phyloP scores from a whole-genome alignment of 192 early-diverging fungal genomes.

The Powellomyces hirtus region DNA sequence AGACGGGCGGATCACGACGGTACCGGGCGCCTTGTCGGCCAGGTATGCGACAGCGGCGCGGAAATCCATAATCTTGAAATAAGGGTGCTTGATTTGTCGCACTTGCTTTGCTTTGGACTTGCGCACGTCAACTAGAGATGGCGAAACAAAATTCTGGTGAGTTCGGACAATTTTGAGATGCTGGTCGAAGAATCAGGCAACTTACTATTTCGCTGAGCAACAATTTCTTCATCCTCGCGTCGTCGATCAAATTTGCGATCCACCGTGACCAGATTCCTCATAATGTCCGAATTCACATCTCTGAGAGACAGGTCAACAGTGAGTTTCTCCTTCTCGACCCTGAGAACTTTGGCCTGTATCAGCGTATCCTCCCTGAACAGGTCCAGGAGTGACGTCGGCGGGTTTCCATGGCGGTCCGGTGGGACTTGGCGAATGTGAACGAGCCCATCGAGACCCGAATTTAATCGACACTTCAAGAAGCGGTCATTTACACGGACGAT shows the following conservation, averaged over 20 bases:
- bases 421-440: slow-evolving; percentile 63
- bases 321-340: slow-evolving; percentile 75
- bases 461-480: slow-evolving; percentile 72
- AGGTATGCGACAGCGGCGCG: slow-evolving; percentile 74
- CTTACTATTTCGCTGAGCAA: slow-evolving; percentile 19
- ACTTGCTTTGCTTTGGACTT: slow-evolving; percentile 39
- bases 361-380: slow-evolving; percentile 67
- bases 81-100: slow-evolving; percentile 79
- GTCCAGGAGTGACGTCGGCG: slow-evolving; percentile 2
- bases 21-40: slow-evolving; percentile 63
- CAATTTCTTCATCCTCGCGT: slow-evolving; percentile 22
- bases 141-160: background rate
- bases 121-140: slow-evolving; percentile 10
- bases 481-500: slow-evolving; percentile 71
- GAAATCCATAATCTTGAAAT: slow-evolving; percentile 73
- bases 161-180: background rate
- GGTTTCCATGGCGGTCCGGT: background rate
- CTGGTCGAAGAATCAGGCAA: background rate
- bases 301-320: slow-evolving; percentile 73
- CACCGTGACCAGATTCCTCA: slow-evolving; percentile 42
- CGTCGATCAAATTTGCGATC: slow-evolving; percentile 64
- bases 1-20: slow-evolving; percentile 86
- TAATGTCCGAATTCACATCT: slow-evolving; percentile 52
- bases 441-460: slow-evolving; percentile 83
- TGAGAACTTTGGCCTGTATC: slow-evolving; percentile 72